Conservation (phyloP, 2,329 filamentous ascomycete genomes). For the Arthrobotrys iridis region DNA sequence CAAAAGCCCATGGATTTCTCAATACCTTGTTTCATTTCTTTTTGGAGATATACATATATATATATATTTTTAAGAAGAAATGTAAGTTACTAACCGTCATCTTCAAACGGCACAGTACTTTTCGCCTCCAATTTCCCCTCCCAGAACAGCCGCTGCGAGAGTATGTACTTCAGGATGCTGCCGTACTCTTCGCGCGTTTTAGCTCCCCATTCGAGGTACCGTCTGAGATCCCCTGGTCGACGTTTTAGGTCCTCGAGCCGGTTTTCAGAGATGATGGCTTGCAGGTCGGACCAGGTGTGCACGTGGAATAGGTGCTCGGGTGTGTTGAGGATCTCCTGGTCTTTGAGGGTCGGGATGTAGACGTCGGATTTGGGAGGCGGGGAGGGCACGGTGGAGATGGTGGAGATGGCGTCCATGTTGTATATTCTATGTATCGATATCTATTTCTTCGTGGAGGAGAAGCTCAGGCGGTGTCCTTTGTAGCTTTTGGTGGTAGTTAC, state of each 20-base stretch:
- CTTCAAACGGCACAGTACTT: constrained; percentile 62
- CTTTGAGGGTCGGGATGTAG: constrained; percentile 57
- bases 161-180: constrained; percentile 79
- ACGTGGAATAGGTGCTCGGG: constrained; percentile 72
- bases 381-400: not conserved
- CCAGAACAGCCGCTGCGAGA: constrained; percentile 78
- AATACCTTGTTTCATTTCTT: not conserved
- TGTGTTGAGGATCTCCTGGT: constrained; percentile 56
- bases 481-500: too few species aligned
- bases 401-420: not conserved
- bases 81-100: constrained; percentile 61
- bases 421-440: not conserved
- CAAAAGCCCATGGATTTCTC: not conserved
- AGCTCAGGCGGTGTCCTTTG: too few species aligned
- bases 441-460: too few species aligned
- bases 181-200: constrained; percentile 74
- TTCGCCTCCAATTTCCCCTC: constrained; percentile 61
- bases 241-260: constrained; percentile 79
- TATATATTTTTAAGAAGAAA: not conserved
- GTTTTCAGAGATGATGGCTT: constrained; percentile 67
- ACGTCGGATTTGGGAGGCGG: constrained; percentile 50
- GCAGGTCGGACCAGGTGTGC: constrained; percentile 76
- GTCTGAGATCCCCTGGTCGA: constrained; percentile 78
- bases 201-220: constrained; percentile 77
- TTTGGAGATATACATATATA: too few species aligned